These are phyloP conservation scores for Fusarium tjaetaba DNA, from an alignment of 2,329 filamentous ascomycete species.

Conservation along the genomic window DNA sequence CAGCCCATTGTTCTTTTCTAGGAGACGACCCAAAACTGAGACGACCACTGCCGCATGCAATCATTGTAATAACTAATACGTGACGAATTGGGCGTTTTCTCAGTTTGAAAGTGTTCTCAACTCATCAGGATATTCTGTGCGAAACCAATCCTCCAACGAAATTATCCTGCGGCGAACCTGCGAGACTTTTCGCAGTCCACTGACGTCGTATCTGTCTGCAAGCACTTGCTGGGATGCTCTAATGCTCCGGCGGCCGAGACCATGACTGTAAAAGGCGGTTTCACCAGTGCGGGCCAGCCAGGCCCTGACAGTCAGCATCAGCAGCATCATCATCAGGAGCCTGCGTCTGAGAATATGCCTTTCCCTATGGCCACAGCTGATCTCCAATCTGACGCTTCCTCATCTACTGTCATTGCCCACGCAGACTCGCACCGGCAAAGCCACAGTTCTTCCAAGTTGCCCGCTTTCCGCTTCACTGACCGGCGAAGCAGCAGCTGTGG, in stretches of 20 bases:
- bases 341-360: conserved; percentile 10
- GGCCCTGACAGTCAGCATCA: conserved; percentile 34
- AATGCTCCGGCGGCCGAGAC: conserved; percentile 36
- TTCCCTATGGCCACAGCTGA: conserved; percentile 16
- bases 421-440: conserved; percentile 61
- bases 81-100: neutral
- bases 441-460: conserved; percentile 66
- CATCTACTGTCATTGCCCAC: conserved; percentile 24
- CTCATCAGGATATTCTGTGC: neutral
- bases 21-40: conserved; percentile 18
- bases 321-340: conserved; percentile 18
- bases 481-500: conserved; percentile 46
- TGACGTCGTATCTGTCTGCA: conserved; percentile 34
- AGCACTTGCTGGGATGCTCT: conserved; percentile 43
- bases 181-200: conserved; percentile 1
- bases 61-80: conserved; percentile 30
- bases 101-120: neutral
- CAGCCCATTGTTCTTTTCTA: conserved; percentile 24
- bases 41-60: conserved; percentile 27
- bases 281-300: conserved; percentile 43
- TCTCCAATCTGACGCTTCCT: conserved; percentile 28
- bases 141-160: neutral
- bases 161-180: neutral
- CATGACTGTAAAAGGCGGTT: conserved; percentile 45
- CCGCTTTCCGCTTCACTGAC: conserved; percentile 65